phyloP scores from a whole-genome alignment of 176 grass and related monocot species.

The Dactylis glomerata region DNA sequence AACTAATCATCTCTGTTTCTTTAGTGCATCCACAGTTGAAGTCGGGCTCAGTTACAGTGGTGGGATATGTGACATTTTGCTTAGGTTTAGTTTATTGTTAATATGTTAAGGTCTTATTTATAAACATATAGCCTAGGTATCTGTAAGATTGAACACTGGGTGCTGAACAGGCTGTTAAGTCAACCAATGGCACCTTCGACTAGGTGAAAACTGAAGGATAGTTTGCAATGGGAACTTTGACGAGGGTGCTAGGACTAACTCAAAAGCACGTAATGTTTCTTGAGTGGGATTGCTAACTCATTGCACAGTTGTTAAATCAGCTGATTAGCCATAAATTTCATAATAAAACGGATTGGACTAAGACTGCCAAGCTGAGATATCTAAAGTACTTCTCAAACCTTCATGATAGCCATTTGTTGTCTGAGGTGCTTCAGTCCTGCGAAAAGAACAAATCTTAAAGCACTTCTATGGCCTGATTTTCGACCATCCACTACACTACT shows the following conservation, averaged over 20 bases:
- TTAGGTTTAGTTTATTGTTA: not conserved
- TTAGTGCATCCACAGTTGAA: conserved; percentile 5
- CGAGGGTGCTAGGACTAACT: not conserved
- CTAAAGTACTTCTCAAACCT: not conserved
- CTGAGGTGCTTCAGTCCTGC: not conserved
- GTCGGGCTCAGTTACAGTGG: not conserved
- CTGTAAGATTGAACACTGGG: not conserved
- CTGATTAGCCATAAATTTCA: not conserved
- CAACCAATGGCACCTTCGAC: not conserved
- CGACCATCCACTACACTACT: not conserved
- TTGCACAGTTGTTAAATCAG: not conserved
- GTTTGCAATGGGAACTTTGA: not conserved
- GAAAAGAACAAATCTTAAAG: conserved; percentile 3
- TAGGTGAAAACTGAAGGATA: not conserved
- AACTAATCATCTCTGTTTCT: not conserved
- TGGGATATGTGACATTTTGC: not conserved
- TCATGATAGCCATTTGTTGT: not conserved
- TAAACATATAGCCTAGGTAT: not conserved
- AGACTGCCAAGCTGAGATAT: not conserved
- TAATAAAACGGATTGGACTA: not conserved
- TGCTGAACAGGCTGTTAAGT: not conserved
- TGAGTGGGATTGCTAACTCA: not conserved
- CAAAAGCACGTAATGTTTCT: not conserved
- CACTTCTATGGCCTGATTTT: not conserved
- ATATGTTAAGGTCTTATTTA: too few species aligned